These are phyloP conservation scores for Neoboletus magnificus DNA, from an alignment of 768 basidiomycete genomes.

Conservation along the genomic window DNA sequence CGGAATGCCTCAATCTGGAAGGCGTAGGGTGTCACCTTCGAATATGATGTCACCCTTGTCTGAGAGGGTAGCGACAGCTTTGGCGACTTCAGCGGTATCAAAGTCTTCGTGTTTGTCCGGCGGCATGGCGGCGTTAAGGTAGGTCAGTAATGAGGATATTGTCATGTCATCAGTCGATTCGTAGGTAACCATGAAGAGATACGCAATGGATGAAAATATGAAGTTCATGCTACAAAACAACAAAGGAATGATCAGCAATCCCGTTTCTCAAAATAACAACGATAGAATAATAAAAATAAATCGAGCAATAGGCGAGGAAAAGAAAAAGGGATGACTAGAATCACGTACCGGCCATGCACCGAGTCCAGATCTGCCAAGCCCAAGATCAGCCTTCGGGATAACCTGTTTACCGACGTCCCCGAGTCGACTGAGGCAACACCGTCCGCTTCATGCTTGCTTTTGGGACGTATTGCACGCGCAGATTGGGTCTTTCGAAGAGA, in stretches of 20 bases:
- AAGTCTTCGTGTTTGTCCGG: conserved; percentile 80
- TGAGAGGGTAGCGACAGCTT: conserved; percentile 43
- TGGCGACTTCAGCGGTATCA: conserved; percentile 68
- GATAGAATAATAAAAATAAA: conserved; percentile 2
- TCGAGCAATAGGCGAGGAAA: neutral
- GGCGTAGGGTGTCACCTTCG: conserved; percentile 46
- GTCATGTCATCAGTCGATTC: conserved; percentile 63
- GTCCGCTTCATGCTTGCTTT: conserved; percentile 24
- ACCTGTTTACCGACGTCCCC: conserved; percentile 13
- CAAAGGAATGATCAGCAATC: conserved; percentile 8
- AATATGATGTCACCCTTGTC: conserved; percentile 48
- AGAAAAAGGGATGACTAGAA: neutral
- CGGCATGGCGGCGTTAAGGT: conserved; percentile 75
- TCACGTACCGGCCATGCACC: conserved; percentile 55
- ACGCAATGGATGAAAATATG: conserved; percentile 54
- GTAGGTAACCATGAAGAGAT: conserved; percentile 69
- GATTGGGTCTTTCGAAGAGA: conserved; percentile 22
- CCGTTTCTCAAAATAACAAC: conserved; percentile 1
- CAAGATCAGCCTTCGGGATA: conserved; percentile 28
- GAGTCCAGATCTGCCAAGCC: conserved; percentile 59
- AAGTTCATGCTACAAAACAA: conserved; percentile 48
- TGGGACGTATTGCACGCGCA: conserved; percentile 28
- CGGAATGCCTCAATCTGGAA: conserved; percentile 17
- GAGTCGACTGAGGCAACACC: conserved; percentile 14
- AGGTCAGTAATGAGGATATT: conserved; percentile 64